Percentiles rank a stretch among this genome's conserved stretches.
Evolutionary conservation across 192 early-diverging fungal species (phyloP).

Genomic region (Dimargaris cristalligena): DNA sequence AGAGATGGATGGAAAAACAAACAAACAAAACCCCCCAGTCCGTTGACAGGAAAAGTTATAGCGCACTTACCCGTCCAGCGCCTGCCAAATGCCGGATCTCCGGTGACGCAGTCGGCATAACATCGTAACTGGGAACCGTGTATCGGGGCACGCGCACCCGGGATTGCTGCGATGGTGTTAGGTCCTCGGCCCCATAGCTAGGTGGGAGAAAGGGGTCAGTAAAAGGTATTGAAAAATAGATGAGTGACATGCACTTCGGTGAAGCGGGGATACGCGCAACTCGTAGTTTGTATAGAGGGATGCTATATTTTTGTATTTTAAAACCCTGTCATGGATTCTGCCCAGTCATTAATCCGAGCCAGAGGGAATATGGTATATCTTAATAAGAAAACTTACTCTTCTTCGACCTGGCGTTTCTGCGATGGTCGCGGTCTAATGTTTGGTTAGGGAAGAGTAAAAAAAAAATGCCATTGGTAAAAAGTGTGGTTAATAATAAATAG

Average conservation of each 20-base stretch:
- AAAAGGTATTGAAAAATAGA: background rate
- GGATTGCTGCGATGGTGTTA: conserved; percentile 12
- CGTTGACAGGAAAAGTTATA: too few species aligned
- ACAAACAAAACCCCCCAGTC: too few species aligned
- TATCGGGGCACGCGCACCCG: conserved; percentile 16
- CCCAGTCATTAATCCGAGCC: too few species aligned
- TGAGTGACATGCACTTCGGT: background rate
- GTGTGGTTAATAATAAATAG: too few species aligned
- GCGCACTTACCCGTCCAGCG: background rate
- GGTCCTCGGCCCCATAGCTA: background rate
- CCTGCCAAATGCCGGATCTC: conserved; percentile 10
- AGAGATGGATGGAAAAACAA: too few species aligned
- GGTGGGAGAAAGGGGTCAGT: background rate
- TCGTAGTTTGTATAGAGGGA: background rate
- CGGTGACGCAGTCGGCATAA: conserved; percentile 20
- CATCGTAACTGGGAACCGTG: conserved; percentile 16
- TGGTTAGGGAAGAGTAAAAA: too few species aligned
- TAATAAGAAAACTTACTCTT: too few species aligned
- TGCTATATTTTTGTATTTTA: background rate
- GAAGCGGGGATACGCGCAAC: too few species aligned
- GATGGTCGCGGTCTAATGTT: too few species aligned
- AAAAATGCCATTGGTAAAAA: too few species aligned
- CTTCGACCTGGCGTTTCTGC: too few species aligned
- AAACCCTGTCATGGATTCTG: conserved; percentile 18
- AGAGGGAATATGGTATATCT: too few species aligned